These are phyloP conservation scores for Lecanosticta acicola DNA, from an alignment of 2,329 filamentous ascomycete species.

Conservation along the genomic window DNA sequence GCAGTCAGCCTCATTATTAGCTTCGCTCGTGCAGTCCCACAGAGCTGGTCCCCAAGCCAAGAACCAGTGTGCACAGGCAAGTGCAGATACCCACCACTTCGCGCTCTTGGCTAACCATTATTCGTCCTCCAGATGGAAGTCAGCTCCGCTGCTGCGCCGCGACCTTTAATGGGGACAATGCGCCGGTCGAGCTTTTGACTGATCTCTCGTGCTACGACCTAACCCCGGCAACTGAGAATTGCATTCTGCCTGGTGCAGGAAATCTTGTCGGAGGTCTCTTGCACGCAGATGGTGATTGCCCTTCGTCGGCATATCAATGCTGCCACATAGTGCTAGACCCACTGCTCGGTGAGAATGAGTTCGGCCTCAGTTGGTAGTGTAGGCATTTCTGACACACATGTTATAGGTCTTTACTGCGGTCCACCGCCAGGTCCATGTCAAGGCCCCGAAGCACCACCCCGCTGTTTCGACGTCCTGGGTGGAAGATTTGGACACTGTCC, in stretches of 20 bases:
- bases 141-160: conserved; percentile 4
- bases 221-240: conserved; percentile 5
- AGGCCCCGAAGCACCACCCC: not conserved
- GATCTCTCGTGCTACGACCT: conserved; percentile 6
- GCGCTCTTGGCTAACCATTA: not conserved
- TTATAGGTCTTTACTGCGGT: conserved; percentile 3
- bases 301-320: conserved; percentile 4
- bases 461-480: conserved; percentile 4
- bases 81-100: not conserved
- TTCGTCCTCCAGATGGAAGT: conserved; percentile 1
- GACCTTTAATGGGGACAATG: conserved; percentile 5
- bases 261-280: not conserved
- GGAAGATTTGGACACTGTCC: conserved; percentile 4
- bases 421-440: conserved; percentile 4
- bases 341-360: not conserved
- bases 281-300: not conserved
- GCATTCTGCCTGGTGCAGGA: not conserved
- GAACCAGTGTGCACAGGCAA: not conserved
- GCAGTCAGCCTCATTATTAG: not conserved
- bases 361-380: not conserved
- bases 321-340: conserved; percentile 5
- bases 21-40: not conserved
- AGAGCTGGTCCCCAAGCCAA: not conserved
- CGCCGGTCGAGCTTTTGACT: conserved; percentile 4
- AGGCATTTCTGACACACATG: not conserved